A percentile compares a stretch with the other conserved stretches of the same genome.
Evolutionary conservation across 2,329 filamentous ascomycete species (phyloP).

Genomic region (Monosporascus sp.): DNA sequence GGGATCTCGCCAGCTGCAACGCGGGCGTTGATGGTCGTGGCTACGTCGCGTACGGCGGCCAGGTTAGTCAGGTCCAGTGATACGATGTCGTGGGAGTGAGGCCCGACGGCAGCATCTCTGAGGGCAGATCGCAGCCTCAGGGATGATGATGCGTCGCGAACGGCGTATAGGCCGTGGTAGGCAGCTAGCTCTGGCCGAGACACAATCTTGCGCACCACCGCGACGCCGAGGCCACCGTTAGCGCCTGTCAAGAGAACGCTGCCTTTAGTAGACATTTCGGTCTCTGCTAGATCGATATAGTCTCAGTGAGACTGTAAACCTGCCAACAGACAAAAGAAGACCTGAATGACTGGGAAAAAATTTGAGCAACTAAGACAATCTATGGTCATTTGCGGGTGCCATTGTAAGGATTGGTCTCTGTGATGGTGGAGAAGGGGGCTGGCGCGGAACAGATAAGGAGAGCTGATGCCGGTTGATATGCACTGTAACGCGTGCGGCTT

Average conservation of each 20-base stretch:
- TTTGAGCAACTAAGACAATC: too few relatives aligned
- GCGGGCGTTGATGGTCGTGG: conserved; percentile 8
- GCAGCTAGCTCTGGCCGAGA: not conserved
- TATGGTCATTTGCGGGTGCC: too few relatives aligned
- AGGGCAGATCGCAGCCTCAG: not conserved
- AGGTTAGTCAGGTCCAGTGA: conserved; percentile 10
- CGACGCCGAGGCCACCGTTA: conserved; percentile 1
- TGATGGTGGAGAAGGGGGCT: too few relatives aligned
- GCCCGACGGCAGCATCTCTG: not conserved
- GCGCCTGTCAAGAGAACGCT: not conserved
- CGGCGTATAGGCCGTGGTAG: conserved; percentile 1
- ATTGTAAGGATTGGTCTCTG: too few relatives aligned
- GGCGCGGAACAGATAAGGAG: too few relatives aligned
- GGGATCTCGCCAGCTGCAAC: conserved; percentile 16
- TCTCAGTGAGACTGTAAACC: too few relatives aligned
- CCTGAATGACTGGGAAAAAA: too few relatives aligned
- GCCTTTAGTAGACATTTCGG: not conserved
- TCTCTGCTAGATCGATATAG: too few relatives aligned
- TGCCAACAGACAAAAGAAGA: too few relatives aligned
- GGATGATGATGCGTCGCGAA: not conserved
- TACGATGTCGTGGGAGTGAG: conserved; percentile 8
- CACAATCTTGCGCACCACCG: not conserved
- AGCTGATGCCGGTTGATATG: too few relatives aligned
- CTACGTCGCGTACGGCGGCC: conserved; percentile 11
- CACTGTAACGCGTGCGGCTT: too few relatives aligned